Conservation (phyloP, 805 yeast species). For the Huiozyma naganishii region DNA sequence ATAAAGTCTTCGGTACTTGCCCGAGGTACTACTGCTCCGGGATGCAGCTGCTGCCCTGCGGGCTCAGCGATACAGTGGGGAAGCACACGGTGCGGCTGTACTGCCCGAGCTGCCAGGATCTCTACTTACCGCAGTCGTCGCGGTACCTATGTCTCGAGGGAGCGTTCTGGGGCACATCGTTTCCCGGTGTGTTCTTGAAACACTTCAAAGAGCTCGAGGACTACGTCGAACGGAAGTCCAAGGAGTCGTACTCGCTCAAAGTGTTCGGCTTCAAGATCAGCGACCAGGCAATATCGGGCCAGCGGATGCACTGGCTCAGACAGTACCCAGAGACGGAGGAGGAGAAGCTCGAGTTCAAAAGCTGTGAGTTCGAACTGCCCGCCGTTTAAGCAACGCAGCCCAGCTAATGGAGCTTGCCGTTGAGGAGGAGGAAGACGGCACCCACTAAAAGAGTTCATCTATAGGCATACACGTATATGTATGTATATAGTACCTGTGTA, state of each 20-base stretch:
- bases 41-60: constrained; percentile 84
- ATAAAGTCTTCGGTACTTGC: constrained; percentile 82
- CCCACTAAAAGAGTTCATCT: neutral
- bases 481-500: neutral
- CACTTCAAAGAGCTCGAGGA: constrained; percentile 85
- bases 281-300: constrained; percentile 68
- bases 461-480: neutral
- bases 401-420: no score
- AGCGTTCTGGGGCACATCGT: constrained; percentile 92
- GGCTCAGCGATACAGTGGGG: constrained; percentile 84
- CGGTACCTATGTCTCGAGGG: constrained; percentile 87
- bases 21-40: constrained; percentile 85
- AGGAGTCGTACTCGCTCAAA: constrained; percentile 49
- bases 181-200: constrained; percentile 84
- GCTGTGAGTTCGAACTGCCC: constrained; percentile 56
- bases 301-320: constrained; percentile 94
- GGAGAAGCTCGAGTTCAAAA: constrained; percentile 51
- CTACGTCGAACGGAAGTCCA: constrained; percentile 53
- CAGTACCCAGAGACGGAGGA: constrained; percentile 54
- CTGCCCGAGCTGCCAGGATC: constrained; percentile 90
- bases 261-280: constrained; percentile 81
- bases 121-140: constrained; percentile 80
- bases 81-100: constrained; percentile 83
- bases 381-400: neutral
- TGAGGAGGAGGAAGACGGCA: no score